Percentiles rank a stretch among this genome's conserved stretches.
Evolutionary conservation across 2,329 filamentous ascomycete species (phyloP).

Genomic region (Beauveria sp.): DNA sequence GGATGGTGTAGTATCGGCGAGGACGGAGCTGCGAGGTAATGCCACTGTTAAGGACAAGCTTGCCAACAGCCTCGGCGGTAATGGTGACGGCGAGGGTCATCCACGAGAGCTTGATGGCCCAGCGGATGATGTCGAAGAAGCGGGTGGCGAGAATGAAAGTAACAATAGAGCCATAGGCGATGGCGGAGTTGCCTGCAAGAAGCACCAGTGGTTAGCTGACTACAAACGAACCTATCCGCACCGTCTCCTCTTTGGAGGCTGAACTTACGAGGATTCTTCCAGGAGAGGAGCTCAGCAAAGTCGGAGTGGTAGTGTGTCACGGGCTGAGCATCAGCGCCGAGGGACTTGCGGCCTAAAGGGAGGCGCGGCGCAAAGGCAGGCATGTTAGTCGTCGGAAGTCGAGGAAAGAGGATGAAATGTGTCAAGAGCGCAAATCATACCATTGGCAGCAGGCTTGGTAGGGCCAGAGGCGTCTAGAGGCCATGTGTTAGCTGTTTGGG

Average conservation of each 20-base stretch:
- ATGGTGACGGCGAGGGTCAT: slow-evolving; percentile 54
- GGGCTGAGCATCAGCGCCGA: slow-evolving; percentile 33
- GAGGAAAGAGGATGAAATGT: background rate
- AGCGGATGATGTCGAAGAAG: slow-evolving; percentile 60
- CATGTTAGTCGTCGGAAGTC: background rate
- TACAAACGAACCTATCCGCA: background rate
- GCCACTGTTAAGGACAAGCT: slow-evolving; percentile 52
- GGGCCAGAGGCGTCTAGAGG: slow-evolving; percentile 6
- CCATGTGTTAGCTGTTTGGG: slow-evolving; percentile 7
- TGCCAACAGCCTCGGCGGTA: slow-evolving; percentile 53
- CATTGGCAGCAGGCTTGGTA: slow-evolving; percentile 23
- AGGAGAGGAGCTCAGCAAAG: slow-evolving; percentile 61
- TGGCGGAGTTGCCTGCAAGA: slow-evolving; percentile 50
- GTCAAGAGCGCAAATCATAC: slow-evolving; percentile 17
- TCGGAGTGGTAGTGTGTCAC: slow-evolving; percentile 65
- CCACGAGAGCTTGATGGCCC: slow-evolving; percentile 57
- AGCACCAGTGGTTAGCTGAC: slow-evolving; percentile 14
- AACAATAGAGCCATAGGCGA: slow-evolving; percentile 54
- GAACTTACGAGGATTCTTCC: slow-evolving; percentile 57
- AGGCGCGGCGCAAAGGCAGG: background rate
- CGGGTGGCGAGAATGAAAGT: slow-evolving; percentile 53
- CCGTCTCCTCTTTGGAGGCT: background rate
- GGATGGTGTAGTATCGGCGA: slow-evolving; percentile 59
- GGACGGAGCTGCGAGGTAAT: slow-evolving; percentile 59
- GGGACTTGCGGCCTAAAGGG: slow-evolving; percentile 4